These are phyloP conservation scores for Hymenochaete sp. DNA, from an alignment of 1,284 basidiomycete species.

Conservation along the genomic window DNA sequence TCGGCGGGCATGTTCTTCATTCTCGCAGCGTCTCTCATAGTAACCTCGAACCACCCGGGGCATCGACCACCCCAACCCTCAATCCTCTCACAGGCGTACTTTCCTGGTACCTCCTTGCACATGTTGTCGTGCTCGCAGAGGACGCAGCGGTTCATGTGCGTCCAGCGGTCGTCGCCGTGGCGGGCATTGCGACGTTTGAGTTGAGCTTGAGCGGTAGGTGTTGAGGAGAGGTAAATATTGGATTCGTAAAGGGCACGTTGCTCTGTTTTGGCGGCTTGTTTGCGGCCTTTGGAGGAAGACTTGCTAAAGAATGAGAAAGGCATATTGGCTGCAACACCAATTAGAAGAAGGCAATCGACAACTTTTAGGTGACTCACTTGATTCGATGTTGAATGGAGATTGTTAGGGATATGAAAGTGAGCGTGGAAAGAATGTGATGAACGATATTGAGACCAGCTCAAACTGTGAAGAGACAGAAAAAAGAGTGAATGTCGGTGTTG, in stretches of 20 bases:
- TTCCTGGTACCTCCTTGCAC: background rate
- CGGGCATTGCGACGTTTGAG: constrained; percentile 3
- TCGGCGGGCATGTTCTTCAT: background rate
- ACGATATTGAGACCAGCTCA: no score
- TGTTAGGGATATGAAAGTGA: no score
- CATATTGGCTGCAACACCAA: no score
- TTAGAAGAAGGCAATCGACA: no score
- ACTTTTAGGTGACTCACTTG: no score
- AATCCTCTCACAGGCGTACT: background rate
- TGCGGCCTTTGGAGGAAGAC: no score
- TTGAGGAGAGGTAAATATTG: background rate
- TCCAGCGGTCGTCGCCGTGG: constrained; percentile 2
- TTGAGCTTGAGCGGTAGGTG: background rate
- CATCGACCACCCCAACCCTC: background rate
- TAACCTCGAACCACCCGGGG: constrained; percentile 3
- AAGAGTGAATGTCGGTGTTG: no score
- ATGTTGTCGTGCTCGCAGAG: constrained; percentile 7
- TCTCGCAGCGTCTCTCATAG: constrained; percentile 2
- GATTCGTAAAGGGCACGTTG: background rate
- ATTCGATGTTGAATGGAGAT: no score
- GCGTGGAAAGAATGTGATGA: no score
- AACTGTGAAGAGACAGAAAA: no score
- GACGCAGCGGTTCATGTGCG: constrained; percentile 3
- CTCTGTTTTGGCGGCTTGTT: no score
- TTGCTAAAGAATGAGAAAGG: no score